Evolutionary conservation across 768 basidiomycete genomes (phyloP).

Genomic region (Amanita subjunquillea): DNA sequence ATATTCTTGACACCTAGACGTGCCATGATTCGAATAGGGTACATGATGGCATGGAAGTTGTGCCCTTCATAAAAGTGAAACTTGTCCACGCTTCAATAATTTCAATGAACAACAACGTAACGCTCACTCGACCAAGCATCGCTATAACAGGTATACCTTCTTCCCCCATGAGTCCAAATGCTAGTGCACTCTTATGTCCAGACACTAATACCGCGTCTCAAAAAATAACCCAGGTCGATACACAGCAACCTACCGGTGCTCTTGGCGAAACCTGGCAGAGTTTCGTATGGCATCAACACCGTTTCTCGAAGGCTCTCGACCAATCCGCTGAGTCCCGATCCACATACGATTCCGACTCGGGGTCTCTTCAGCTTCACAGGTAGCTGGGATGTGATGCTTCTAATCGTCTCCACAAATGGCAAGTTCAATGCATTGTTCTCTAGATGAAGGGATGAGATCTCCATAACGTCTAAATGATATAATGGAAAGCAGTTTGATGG

Average conservation of each 20-base stretch:
- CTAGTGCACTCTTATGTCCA: conserved; percentile 75
- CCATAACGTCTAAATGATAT: neutral
- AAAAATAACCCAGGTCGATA: neutral
- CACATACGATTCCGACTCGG: conserved; percentile 76
- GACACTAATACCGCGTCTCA: conserved; percentile 33
- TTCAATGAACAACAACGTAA: neutral
- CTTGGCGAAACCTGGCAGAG: conserved; percentile 62
- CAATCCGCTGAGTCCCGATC: conserved; percentile 75
- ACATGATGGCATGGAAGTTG: conserved; percentile 54
- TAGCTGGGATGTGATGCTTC: conserved; percentile 10
- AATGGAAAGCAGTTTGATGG: neutral
- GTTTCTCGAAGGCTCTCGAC: conserved; percentile 48
- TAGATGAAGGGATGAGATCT: neutral
- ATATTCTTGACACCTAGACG: conserved; percentile 64
- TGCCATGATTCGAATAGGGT: conserved; percentile 74
- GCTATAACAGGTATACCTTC: conserved; percentile 74
- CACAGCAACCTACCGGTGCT: conserved; percentile 54
- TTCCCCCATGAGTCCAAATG: conserved; percentile 68
- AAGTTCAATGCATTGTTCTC: neutral
- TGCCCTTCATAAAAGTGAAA: conserved; percentile 87
- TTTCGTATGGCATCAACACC: conserved; percentile 52
- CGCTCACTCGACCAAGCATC: conserved; percentile 75
- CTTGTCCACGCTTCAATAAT: conserved; percentile 23
- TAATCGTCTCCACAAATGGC: conserved; percentile 6
- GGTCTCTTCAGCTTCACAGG: conserved; percentile 34